These are phyloP conservation scores for Kregervanrija fluxuum DNA, from an alignment of 805 yeast species.

Conservation along the genomic window DNA sequence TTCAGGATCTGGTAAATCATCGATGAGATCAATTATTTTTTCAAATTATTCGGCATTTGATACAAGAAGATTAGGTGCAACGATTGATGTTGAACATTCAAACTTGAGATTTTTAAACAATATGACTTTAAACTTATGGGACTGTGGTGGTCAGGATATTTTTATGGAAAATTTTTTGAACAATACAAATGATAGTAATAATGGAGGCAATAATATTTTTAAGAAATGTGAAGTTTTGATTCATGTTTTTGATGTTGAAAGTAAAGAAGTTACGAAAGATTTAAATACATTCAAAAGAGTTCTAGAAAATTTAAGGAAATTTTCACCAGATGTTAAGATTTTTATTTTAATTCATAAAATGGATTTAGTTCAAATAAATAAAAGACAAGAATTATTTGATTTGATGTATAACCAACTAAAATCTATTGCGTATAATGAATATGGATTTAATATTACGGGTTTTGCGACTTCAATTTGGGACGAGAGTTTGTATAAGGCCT, in stretches of 20 bases:
- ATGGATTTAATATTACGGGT: constrained; percentile 60
- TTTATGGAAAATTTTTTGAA: constrained; percentile 83
- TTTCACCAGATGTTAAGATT: constrained; percentile 84
- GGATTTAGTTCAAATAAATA: constrained; percentile 87
- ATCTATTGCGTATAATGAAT: constrained; percentile 59
- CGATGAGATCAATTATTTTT: constrained; percentile 94
- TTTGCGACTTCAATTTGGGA: constrained; percentile 98
- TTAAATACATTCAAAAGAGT: constrained; percentile 86
- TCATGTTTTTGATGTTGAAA: constrained; percentile 94
- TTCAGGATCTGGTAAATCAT: constrained; percentile 94
- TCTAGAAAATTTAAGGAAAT: constrained; percentile 70
- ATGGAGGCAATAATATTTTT: constrained; percentile 80
- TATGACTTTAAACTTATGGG: constrained; percentile 95
- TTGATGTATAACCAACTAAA: constrained; percentile 80
- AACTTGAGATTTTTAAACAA: constrained; percentile 88
- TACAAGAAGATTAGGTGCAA: constrained; percentile 91
- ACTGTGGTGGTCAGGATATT: constrained; percentile 96
- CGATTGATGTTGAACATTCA: constrained; percentile 97
- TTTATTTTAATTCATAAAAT: constrained; percentile 90
- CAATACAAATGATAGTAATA: constrained; percentile 11
- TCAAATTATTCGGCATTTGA: constrained; percentile 95
- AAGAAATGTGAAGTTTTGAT: constrained; percentile 93
- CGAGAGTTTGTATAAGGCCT: constrained; percentile 89
- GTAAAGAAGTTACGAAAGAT: constrained; percentile 86
- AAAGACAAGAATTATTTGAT: constrained; percentile 74